A percentile compares a stretch with the other conserved stretches of the same genome.
phyloP scores from a whole-genome alignment of 208 protist species.

The Wallacemonas sp. region DNA sequence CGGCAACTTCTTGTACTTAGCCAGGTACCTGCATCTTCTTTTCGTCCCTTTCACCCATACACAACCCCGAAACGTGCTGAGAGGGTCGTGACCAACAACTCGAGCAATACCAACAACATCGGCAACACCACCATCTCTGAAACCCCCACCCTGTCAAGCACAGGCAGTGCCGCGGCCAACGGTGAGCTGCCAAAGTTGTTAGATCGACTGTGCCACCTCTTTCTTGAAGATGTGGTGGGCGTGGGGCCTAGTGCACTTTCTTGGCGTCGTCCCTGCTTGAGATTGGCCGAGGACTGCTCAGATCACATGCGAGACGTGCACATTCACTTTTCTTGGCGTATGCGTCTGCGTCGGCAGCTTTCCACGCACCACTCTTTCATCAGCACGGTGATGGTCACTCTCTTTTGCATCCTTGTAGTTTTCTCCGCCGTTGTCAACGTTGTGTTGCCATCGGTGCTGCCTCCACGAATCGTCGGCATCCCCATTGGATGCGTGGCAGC shows the following conservation, averaged over 20 bases:
- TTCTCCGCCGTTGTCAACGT: constrained; percentile 48
- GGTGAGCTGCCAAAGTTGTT: constrained; percentile 71
- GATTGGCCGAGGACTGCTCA: constrained; percentile 70
- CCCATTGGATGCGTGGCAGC: constrained; percentile 46
- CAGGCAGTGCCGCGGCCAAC: constrained; percentile 24
- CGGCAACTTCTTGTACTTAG: constrained; percentile 50
- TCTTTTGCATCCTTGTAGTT: constrained; percentile 52
- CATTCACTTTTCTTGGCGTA: constrained; percentile 57
- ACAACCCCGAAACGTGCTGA: not conserved
- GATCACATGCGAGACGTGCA: constrained; percentile 54
- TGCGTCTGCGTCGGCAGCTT: constrained; percentile 45
- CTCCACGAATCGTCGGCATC: constrained; percentile 36
- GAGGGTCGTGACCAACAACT: not conserved
- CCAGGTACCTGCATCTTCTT: constrained; percentile 41
- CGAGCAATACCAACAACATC: constrained; percentile 4
- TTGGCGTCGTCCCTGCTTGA: constrained; percentile 73
- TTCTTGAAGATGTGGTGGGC: constrained; percentile 69
- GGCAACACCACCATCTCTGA: constrained; percentile 10
- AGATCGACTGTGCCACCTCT: constrained; percentile 61
- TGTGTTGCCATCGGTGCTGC: constrained; percentile 46
- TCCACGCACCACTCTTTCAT: constrained; percentile 42
- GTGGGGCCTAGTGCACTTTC: constrained; percentile 67
- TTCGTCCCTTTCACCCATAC: constrained; percentile 27
- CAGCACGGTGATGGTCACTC: constrained; percentile 41
- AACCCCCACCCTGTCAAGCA: constrained; percentile 12